These are phyloP conservation scores for Pseudofabraea citricarpa DNA, from an alignment of 2,329 filamentous ascomycete species.

Conservation along the genomic window DNA sequence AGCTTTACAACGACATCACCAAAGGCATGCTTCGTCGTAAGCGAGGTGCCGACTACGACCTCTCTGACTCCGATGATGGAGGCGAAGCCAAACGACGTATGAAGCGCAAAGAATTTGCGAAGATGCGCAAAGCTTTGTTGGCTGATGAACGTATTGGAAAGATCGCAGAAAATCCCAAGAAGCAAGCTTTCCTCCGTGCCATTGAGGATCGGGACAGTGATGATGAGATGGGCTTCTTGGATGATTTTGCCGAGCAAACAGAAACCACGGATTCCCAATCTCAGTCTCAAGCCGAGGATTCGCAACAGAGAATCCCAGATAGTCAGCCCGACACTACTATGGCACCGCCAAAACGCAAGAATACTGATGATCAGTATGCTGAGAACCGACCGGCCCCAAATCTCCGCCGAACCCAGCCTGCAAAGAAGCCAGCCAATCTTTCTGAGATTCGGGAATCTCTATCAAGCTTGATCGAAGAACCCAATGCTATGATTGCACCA, in stretches of 20 bases:
- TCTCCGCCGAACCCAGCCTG: constrained; percentile 54
- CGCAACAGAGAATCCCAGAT: constrained; percentile 36
- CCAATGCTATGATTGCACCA: constrained; percentile 40
- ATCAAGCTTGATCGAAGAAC: constrained; percentile 76
- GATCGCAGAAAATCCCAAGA: constrained; percentile 84
- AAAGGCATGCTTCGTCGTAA: constrained; percentile 83
- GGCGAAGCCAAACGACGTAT: constrained; percentile 70
- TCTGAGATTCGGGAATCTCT: constrained; percentile 80
- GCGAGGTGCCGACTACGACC: constrained; percentile 72
- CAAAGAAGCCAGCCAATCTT: constrained; percentile 67
- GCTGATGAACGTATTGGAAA: constrained; percentile 87
- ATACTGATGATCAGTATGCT: constrained; percentile 34
- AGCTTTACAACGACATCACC: constrained; percentile 88
- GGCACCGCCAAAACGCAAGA: constrained; percentile 34
- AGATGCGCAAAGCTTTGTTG: constrained; percentile 85
- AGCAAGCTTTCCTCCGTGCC: constrained; percentile 82
- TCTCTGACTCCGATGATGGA: constrained; percentile 89
- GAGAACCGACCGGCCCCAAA: constrained; percentile 52
- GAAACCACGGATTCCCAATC: constrained; percentile 31
- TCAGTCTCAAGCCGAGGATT: constrained; percentile 30
- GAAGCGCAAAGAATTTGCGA: constrained; percentile 83
- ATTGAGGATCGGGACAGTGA: constrained; percentile 78
- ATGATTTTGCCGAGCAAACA: constrained; percentile 41
- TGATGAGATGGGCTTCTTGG: constrained; percentile 72
- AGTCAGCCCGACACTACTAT: constrained; percentile 39